Evolutionary conservation across 495 filamentous ascomycete genomes (phyloP).

Genomic region (Neurospora sp.): DNA sequence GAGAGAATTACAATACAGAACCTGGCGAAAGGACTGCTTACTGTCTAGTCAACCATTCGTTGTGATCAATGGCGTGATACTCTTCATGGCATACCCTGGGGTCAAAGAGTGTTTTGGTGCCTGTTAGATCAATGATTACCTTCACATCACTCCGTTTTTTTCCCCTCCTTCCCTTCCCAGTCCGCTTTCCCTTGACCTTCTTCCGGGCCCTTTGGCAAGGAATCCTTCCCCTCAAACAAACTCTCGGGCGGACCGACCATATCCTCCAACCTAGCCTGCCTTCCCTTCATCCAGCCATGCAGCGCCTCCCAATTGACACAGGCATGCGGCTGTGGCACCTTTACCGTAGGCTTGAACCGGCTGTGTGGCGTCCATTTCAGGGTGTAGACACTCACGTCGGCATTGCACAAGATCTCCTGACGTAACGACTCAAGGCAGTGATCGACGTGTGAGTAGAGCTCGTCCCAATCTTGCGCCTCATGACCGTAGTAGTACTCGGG

Average conservation of each 20-base stretch:
- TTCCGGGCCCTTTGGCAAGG: neutral
- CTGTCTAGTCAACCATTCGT: too few relatives aligned
- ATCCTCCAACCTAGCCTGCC: conserved; percentile 13
- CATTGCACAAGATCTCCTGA: conserved; percentile 7
- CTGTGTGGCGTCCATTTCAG: conserved; percentile 10
- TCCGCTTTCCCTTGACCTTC: neutral
- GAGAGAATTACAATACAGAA: neutral
- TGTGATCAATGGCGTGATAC: too few relatives aligned
- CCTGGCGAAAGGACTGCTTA: too few relatives aligned
- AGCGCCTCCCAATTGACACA: conserved; percentile 24
- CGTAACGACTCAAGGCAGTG: conserved; percentile 15
- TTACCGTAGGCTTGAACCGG: conserved; percentile 6
- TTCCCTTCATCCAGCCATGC: conserved; percentile 18
- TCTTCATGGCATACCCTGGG: neutral
- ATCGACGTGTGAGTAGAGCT: conserved; percentile 10
- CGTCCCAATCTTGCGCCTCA: conserved; percentile 7
- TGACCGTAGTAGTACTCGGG: conserved; percentile 10
- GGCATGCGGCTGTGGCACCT: conserved; percentile 13
- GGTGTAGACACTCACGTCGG: conserved; percentile 10
- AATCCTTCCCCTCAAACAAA: neutral
- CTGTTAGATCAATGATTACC: neutral
- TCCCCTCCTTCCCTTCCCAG: neutral
- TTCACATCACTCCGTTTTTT: too few relatives aligned
- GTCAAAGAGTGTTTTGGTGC: neutral
- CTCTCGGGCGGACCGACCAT: conserved; percentile 7